phyloP scores from a whole-genome alignment of 108 stramenopile genomes.

The Conticribra guillardii region DNA sequence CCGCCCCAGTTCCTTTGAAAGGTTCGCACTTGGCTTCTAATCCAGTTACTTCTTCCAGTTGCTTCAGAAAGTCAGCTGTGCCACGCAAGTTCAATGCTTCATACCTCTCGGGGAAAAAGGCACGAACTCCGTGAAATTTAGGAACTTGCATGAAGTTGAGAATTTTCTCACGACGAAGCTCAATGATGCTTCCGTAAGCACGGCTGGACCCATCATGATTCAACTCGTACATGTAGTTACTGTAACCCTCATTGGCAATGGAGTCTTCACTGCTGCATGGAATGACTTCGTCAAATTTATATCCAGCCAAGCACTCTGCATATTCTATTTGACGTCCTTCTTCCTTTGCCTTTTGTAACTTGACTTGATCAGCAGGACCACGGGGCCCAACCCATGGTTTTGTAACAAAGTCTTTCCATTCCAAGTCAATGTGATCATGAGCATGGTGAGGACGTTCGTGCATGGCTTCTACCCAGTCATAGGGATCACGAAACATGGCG shows the following conservation, averaged over 20 bases:
- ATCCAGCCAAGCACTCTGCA: background rate
- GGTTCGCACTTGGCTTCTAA: constrained; percentile 25
- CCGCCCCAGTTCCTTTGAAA: constrained; percentile 12
- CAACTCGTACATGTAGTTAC: constrained; percentile 19
- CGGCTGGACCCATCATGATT: constrained; percentile 15
- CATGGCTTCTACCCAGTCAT: constrained; percentile 54
- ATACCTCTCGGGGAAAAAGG: constrained; percentile 23
- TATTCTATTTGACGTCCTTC: constrained; percentile 1
- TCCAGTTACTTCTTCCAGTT: constrained; percentile 31
- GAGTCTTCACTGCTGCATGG: constrained; percentile 2
- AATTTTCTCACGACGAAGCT: constrained; percentile 20
- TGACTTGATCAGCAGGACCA: background rate
- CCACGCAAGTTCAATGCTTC: constrained; percentile 27
- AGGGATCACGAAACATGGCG: constrained; percentile 45
- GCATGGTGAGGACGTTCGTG: constrained; percentile 17
- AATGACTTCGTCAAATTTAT: constrained; percentile 18
- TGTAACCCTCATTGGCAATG: constrained; percentile 1
- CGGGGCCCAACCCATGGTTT: constrained; percentile 24
- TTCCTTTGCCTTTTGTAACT: constrained; percentile 2
- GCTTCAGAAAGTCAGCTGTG: constrained; percentile 9
- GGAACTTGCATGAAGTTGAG: constrained; percentile 22
- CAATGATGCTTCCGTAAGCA: constrained; percentile 18
- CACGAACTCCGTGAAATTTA: constrained; percentile 16
- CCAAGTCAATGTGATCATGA: constrained; percentile 16
- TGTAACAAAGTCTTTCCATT: constrained; percentile 35